Percentiles rank a stretch among this genome's conserved stretches.
Conservation (phyloP, 202 grass and related monocot genomes). For the Eragrostis tef region DNA sequence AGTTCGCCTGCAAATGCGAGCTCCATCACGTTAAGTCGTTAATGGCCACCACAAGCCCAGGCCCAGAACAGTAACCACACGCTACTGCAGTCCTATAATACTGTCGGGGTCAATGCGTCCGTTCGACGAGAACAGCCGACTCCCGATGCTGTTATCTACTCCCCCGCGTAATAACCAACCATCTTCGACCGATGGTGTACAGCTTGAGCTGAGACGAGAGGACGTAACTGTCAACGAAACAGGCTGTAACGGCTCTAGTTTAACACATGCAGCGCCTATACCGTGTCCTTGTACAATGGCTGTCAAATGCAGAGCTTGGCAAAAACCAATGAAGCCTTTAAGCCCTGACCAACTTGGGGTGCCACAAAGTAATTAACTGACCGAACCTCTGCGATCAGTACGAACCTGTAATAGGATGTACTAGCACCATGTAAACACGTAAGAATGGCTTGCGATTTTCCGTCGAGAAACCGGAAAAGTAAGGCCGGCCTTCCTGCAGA, state of each 20-base stretch:
- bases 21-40: not conserved
- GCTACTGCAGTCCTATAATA: not conserved
- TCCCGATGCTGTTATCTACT: constrained; percentile 37
- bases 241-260: constrained; percentile 39
- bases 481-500: too few relatives aligned
- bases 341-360: not conserved
- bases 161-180: not conserved
- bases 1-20: not conserved
- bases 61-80: not conserved
- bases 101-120: not conserved
- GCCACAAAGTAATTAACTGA: not conserved
- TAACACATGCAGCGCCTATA: not conserved
- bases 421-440: not conserved
- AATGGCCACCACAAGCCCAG: constrained; percentile 14
- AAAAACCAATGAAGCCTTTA: constrained; percentile 33
- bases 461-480: not conserved
- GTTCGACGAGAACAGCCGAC: not conserved
- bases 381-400: not conserved
- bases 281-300: not conserved
- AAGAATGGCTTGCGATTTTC: not conserved
- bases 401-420: not conserved
- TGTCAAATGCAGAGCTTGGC: constrained; percentile 16
- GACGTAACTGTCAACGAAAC: constrained; percentile 39
- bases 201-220: not conserved
- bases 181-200: not conserved